Evolutionary conservation across 768 basidiomycete genomes (phyloP), one percentile per base, ranked within the genome.

Genomic region (Phallus indusiatus): DNA sequence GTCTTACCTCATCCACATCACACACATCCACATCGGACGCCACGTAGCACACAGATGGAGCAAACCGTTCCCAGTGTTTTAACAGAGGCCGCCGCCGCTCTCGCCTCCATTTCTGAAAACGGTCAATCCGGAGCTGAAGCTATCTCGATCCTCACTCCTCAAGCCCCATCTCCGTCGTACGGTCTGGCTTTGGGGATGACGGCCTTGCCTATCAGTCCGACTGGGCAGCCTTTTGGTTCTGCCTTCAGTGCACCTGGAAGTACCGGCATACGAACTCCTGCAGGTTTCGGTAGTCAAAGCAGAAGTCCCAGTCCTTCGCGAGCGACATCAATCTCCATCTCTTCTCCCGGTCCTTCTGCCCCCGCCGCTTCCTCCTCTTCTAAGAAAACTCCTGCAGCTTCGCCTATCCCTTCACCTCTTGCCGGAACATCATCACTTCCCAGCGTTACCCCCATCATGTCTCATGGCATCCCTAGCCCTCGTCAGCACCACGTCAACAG

Each of bases 11-110:
- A 66, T 60, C 71, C 62, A 67, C 35, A 47, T 54, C 28, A 34
- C 58, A 54, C 70, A 72, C 65, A 73, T 69, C 64, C 75, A 63
- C 75, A 64, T 69, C 71, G 53, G 70, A 71, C 21, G 18, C 71
- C 77, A 60, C 69, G 68, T 56, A 67, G 65, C 56, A 88, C 89
- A 0, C 89, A 84, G 5, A 76, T 91, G 49, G 90, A 93, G 52
- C 82, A 84, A 55, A 76, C 80, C n/a, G 87, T 90, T 2, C 92
- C 92, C 5, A 87, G 88, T 6, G 92, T 93, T 1, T 77, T 94
- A 50, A 90, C 92, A 64, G 83, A 82, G 60, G 92, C 92, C 1
- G 88, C 90, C 1, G 81, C 84, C 20, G 79, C 90, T 33, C 80
- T 94, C 37, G 69, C 83, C 5, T 74, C 67, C 56, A 58, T 66